These are phyloP conservation scores for Mycogone perniciosa DNA, from an alignment of 2,329 filamentous ascomycete genomes.

Conservation along the genomic window DNA sequence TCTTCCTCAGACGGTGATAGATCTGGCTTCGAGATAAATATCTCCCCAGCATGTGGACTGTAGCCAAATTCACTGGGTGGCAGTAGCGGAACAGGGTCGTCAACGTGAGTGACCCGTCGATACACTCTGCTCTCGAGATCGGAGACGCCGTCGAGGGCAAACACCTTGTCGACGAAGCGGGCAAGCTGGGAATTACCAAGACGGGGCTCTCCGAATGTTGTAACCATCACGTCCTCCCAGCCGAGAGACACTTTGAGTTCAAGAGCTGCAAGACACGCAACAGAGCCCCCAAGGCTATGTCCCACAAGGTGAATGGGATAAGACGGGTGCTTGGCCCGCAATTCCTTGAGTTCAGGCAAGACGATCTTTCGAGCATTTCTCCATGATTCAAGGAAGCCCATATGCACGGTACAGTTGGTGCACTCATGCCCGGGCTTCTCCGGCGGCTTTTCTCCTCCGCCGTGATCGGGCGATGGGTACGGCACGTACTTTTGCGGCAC, in stretches of 20 bases:
- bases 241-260: conserved; percentile 69
- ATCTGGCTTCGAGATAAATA: conserved; percentile 69
- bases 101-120: conserved; percentile 74
- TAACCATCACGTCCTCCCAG: conserved; percentile 67
- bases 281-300: conserved; percentile 87
- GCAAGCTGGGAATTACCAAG: conserved; percentile 53
- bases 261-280: conserved; percentile 78
- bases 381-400: conserved; percentile 86
- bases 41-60: conserved; percentile 74
- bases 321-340: conserved; percentile 56
- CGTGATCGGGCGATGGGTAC: conserved; percentile 58
- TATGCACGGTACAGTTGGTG: conserved; percentile 84
- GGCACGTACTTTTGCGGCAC: conserved; percentile 86
- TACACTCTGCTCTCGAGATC: conserved; percentile 42
- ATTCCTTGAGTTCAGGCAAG: conserved; percentile 56
- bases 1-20: conserved; percentile 65
- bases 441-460: conserved; percentile 24
- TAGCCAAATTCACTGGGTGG: conserved; percentile 88
- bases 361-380: conserved; percentile 63
- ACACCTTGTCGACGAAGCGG: conserved; percentile 48
- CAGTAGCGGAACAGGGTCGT: conserved; percentile 84
- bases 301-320: conserved; percentile 77
- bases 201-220: conserved; percentile 86
- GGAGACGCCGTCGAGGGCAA: conserved; percentile 34
- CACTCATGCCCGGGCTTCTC: conserved; percentile 52